These are phyloP conservation scores for Podaxis rugospora DNA, from an alignment of 768 basidiomycete species.

Conservation along the genomic window DNA sequence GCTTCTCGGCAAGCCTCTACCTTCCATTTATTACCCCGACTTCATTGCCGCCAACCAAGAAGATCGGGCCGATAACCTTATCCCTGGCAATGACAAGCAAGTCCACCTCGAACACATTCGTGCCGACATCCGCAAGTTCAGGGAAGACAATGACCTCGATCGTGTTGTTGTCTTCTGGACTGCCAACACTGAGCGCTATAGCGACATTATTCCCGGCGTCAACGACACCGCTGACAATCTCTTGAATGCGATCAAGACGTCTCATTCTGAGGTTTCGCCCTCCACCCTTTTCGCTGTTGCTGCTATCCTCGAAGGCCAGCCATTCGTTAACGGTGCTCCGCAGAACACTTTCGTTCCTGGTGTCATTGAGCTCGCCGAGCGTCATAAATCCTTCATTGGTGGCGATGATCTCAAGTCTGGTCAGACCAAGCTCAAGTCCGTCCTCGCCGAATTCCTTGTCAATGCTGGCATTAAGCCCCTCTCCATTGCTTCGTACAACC, in stretches of 20 bases:
- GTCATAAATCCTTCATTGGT: slow-evolving; percentile 86
- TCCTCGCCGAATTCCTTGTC: slow-evolving; percentile 96
- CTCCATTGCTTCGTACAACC: slow-evolving; percentile 97
- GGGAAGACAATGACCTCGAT: slow-evolving; percentile 77
- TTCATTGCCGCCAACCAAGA: slow-evolving; percentile 99
- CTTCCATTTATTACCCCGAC: slow-evolving; percentile 95
- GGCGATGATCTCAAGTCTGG: slow-evolving; percentile 98
- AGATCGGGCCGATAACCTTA: slow-evolving; percentile 77
- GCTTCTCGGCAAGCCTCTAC: slow-evolving; percentile 75
- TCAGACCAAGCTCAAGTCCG: slow-evolving; percentile 96
- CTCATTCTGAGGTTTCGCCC: slow-evolving; percentile 96
- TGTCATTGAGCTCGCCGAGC: slow-evolving; percentile 88
- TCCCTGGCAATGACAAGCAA: slow-evolving; percentile 84
- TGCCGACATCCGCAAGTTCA: slow-evolving; percentile 92
- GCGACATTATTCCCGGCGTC: slow-evolving; percentile 88
- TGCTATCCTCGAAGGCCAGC: slow-evolving; percentile 89
- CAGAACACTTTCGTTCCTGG: slow-evolving; percentile 99
- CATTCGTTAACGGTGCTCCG: slow-evolving; percentile 96
- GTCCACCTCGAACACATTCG: slow-evolving; percentile 90
- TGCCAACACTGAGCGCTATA: slow-evolving; percentile 97
- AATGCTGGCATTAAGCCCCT: slow-evolving; percentile 98
- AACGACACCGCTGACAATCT: slow-evolving; percentile 93
- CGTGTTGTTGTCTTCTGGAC: slow-evolving; percentile 97
- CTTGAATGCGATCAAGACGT: slow-evolving; percentile 72
- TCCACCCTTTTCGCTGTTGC: slow-evolving; percentile 96